These are phyloP conservation scores for Musa itinerans DNA, from an alignment of 176 grass and related monocot genomes.

Conservation along the genomic window DNA sequence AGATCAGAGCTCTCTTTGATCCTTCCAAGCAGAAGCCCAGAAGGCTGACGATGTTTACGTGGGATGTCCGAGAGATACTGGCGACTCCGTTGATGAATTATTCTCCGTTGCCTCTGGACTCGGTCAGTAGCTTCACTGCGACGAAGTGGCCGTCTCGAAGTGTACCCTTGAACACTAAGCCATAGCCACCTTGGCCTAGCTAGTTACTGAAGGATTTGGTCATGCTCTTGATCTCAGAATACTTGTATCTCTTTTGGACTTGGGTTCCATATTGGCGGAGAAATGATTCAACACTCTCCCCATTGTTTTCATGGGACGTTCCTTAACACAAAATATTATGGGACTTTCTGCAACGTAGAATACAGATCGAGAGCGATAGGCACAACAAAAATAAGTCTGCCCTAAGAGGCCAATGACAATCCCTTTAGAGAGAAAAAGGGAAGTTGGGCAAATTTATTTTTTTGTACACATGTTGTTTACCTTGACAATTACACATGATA, in stretches of 20 bases:
- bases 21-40: conserved; percentile 38
- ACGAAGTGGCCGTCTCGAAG: conserved; percentile 25
- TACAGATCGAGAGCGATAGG: too few species aligned
- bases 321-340: too few species aligned
- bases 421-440: not conserved
- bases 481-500: too few species aligned
- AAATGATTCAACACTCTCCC: not conserved
- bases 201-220: conserved; percentile 38
- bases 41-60: conserved; percentile 38
- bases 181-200: conserved; percentile 33
- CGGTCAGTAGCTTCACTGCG: conserved; percentile 31
- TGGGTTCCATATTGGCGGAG: not conserved
- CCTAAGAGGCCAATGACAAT: not conserved
- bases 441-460: too few species aligned
- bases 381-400: not conserved
- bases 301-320: not conserved
- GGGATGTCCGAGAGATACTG: conserved; percentile 29
- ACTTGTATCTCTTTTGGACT: conserved; percentile 26
- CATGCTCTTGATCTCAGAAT: conserved; percentile 38
- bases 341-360: not conserved
- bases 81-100: conserved; percentile 40
- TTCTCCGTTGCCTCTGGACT: conserved; percentile 20
- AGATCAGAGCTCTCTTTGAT: too few species aligned
- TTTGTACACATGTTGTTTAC: too few species aligned
- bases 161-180: conserved; percentile 41